Conservation (phyloP, 2,329 filamentous ascomycete species). For the Colletotrichum simmondsii region DNA sequence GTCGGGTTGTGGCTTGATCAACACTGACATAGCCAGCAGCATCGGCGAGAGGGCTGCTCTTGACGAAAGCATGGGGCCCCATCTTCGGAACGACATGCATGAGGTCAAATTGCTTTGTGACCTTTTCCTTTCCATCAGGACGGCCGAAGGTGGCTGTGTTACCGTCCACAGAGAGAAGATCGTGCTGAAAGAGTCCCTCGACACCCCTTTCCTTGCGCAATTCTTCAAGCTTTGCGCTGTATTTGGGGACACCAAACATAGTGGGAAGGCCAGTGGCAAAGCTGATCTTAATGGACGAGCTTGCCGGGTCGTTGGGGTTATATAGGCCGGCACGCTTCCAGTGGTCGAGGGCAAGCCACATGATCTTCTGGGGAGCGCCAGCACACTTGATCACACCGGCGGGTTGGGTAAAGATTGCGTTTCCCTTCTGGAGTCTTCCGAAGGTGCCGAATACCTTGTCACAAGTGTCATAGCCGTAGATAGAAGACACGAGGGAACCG, state of each 20-base stretch:
- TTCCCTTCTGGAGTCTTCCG: conserved; percentile 58
- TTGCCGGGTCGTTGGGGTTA: conserved; percentile 47
- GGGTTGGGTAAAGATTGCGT: conserved; percentile 70
- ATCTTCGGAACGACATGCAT: conserved; percentile 70
- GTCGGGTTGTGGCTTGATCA: conserved; percentile 61
- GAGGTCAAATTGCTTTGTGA: conserved; percentile 62
- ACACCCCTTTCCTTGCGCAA: conserved; percentile 65
- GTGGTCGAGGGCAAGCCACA: conserved; percentile 71
- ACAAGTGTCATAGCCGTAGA: conserved; percentile 66
- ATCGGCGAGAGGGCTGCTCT: conserved; percentile 64
- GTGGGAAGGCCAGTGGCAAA: conserved; percentile 66
- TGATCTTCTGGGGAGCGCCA: conserved; percentile 69
- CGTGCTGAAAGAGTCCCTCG: conserved; percentile 68
- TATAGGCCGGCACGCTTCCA: conserved; percentile 67
- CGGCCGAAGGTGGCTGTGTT: conserved; percentile 62
- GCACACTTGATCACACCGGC: conserved; percentile 69
- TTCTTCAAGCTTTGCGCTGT: conserved; percentile 63
- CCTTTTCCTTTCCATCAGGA: conserved; percentile 53
- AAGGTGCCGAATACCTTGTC: conserved; percentile 64
- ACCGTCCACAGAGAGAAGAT: conserved; percentile 63
- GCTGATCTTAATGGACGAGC: conserved; percentile 60
- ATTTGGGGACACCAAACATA: conserved; percentile 73
- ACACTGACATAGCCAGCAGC: conserved; percentile 69
- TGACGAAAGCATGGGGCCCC: conserved; percentile 65
- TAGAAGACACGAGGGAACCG: conserved; percentile 61